Base-by-base conservation (phyloP, 805 yeast genomes). In the Ogataea paradorogensis region DNA sequence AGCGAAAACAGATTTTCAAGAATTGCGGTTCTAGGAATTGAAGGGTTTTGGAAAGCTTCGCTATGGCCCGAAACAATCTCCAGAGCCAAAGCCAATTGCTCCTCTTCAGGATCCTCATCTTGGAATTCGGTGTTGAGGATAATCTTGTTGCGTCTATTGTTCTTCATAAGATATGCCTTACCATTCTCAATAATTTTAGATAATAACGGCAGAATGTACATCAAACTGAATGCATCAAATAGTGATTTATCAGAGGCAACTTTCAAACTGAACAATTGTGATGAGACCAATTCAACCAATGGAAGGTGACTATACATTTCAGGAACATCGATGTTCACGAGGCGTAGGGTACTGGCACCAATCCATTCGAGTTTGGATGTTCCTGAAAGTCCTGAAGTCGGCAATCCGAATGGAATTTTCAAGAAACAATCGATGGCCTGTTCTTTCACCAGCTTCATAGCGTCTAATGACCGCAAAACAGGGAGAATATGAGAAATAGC, bases 41-140 rank as follows among this genome's bases (percentile, higher is more conserved):
- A 60, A 0, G 71, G 70, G 53, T 82, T 81, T 48, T 74, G 78
- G 56, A 93, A 83, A 10, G 70, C 72, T 48, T 80, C 89, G 15
- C 82, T 73, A 53, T 84, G 90, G 2, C 74, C 73, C 28, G 80
- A 70, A 40, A 91, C 68, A 28, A 89, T 79, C 53, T 86, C 95
- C 51, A 90, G 62, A 0, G 91, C 84, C 42, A 91, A 66, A 35
- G 84, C 61, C 35, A 89, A 66, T 52, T 86, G 91, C 58, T 89
- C 97, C 60, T 90, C 96, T 56, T 84, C 89, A n/a, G 80, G 80
- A 50, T 81, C 87, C 58, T 86, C 95, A 40, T 87, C 91, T 22
- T 74, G 74, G 58, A 82, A 84, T 52, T 86, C 95, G 2, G 81
- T 67, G 22, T 80, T 82, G 1, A 72, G 66, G 5, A 62, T 65